A percentile compares a stretch with the other conserved stretches of the same genome.
Evolutionary conservation across 2,329 filamentous ascomycete species (phyloP).

Genomic region (Curvularia sp.): DNA sequence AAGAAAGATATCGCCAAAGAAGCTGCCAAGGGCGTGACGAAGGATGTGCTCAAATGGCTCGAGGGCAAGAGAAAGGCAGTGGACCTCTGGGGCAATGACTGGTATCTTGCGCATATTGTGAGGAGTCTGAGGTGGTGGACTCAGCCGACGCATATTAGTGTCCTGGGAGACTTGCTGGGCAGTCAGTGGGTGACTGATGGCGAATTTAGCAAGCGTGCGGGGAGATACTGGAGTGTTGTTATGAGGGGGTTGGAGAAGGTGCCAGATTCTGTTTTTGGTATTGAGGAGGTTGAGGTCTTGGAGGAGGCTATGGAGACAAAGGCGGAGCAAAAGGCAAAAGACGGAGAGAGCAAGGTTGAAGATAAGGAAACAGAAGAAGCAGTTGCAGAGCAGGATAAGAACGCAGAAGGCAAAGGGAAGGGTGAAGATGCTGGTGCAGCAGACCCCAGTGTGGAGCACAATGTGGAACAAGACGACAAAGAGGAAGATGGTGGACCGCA

Average conservation of each 20-base stretch:
- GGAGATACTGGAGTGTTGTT: slow-evolving; percentile 80
- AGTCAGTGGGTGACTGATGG: slow-evolving; percentile 92
- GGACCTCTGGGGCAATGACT: slow-evolving; percentile 92
- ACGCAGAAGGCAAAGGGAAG: not conserved
- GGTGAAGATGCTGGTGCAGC: slow-evolving; percentile 30
- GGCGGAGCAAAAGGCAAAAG: not conserved
- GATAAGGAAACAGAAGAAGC: no score
- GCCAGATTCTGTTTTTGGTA: slow-evolving; percentile 47
- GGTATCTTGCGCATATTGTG: slow-evolving; percentile 92
- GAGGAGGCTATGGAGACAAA: not conserved
- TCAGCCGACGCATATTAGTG: slow-evolving; percentile 82
- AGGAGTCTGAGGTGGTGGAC: slow-evolving; percentile 84
- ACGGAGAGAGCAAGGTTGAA: not conserved
- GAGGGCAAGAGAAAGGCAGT: slow-evolving; percentile 77
- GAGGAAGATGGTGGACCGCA: no score
- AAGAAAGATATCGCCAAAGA: slow-evolving; percentile 16
- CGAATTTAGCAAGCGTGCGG: slow-evolving; percentile 78
- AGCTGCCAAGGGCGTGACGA: slow-evolving; percentile 29
- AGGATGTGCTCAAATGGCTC: slow-evolving; percentile 73
- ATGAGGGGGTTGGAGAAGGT: slow-evolving; percentile 74
- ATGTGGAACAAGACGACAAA: not conserved
- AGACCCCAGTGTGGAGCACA: not conserved
- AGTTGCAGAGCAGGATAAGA: no score
- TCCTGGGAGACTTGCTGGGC: slow-evolving; percentile 88
- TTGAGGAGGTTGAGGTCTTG: not conserved